Evolutionary conservation across 2,329 filamentous ascomycete genomes (phyloP).

Genomic region (Colletotrichum somersetense): DNA sequence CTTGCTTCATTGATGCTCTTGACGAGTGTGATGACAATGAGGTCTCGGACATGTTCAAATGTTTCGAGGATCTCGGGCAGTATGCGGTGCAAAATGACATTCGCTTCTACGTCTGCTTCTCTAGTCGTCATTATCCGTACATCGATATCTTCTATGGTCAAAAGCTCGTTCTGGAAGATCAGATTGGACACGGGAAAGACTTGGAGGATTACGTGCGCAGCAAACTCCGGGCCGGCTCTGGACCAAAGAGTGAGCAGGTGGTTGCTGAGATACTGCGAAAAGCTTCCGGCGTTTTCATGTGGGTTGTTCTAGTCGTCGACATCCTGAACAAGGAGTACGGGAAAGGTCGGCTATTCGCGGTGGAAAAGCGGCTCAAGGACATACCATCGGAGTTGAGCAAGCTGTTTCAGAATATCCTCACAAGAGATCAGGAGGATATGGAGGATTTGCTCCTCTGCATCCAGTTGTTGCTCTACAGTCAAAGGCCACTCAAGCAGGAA

Average conservation of each 20-base stretch:
- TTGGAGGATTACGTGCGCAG: constrained; percentile 44
- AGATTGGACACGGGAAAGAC: constrained; percentile 46
- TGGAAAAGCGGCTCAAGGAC: constrained; percentile 22
- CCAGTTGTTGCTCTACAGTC: constrained; percentile 63
- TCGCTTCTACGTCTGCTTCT: constrained; percentile 44
- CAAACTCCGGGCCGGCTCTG: constrained; percentile 3
- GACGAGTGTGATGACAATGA: constrained; percentile 34
- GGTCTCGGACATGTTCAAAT: constrained; percentile 15
- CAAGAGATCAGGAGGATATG: constrained; percentile 56
- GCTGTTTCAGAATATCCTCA: constrained; percentile 62
- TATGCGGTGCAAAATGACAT: neutral
- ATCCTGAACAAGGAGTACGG: constrained; percentile 54
- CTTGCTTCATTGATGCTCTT: constrained; percentile 34
- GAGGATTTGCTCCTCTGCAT: constrained; percentile 58
- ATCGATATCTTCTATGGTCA: constrained; percentile 21
- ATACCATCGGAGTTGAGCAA: constrained; percentile 54
- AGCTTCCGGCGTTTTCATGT: constrained; percentile 59
- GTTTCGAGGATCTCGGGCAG: constrained; percentile 20
- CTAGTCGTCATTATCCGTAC: constrained; percentile 17
- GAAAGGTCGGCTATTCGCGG: constrained; percentile 40
- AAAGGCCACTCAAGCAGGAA: constrained; percentile 53
- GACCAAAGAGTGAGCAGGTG: neutral
- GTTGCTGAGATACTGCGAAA: constrained; percentile 50
- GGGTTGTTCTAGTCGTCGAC: constrained; percentile 55
- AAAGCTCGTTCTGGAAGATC: constrained; percentile 46